Base-by-base conservation (phyloP, 2,329 filamentous ascomycete genomes). In the Botrytis cinerea region DNA sequence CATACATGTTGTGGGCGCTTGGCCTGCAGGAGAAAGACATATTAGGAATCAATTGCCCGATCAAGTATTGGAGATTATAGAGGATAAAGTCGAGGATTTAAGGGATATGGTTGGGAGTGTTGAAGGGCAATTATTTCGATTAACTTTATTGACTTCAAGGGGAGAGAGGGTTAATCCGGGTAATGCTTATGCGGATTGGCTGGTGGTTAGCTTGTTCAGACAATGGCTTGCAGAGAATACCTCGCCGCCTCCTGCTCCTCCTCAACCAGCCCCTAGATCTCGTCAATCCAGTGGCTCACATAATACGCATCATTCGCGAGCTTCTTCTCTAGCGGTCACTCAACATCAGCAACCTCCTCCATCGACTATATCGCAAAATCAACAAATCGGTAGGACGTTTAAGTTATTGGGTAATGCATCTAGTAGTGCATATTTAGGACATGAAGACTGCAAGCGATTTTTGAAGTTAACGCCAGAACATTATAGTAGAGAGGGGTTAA, bases 151-250 rank as follows among this genome's bases (percentile, higher is more conserved):
- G 6, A 97, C 90, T 6, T 88, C 90, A 18, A 86, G 91, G 75
- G 95, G 95, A 71, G 94, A 98, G 80, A 89, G 94, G 71, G 92
- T 98, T 62, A 91, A 87, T 4, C 95, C 95, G 0, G 85, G 86
- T 32, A 96, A 91, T 68, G 90, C 90, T 71, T 97, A 95, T 81
- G 86, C 97, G 35, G 94, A 97, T 82, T 98, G 95, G 95, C 88
- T 97, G 10, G 94, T 90, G 28, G 89, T 97, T 67, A 93, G 90
- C 60, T 85, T 97, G 20, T 98, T 98, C 83, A 89, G 95, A 5
- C 94, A 97, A 82, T 98, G 95, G 94, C 86, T 98, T 10, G 93
- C 94, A 6, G 95, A 98, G 79, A 95, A 94, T 81, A 97, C 93
- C 7, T 92, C 93, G 2, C 92, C 93, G 0, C 87, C 91, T 5